These are phyloP conservation scores for Sporisorium iseilematis-ciliati DNA, from an alignment of 1,284 basidiomycete species.

Conservation along the genomic window DNA sequence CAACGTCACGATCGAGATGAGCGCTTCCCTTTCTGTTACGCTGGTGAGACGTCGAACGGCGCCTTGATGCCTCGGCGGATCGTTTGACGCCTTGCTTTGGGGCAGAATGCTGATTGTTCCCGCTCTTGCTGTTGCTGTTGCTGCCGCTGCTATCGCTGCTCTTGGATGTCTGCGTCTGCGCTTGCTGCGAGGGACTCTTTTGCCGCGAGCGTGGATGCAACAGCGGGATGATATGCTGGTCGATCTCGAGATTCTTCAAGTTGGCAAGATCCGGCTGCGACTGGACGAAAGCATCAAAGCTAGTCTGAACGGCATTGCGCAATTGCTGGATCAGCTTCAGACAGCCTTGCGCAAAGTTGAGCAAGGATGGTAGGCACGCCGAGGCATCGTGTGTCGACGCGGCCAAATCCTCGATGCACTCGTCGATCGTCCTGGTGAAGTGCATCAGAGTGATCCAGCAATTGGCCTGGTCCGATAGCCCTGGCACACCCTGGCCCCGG, in stretches of 20 bases:
- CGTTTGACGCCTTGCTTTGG: slow-evolving; percentile 16
- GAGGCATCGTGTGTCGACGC: slow-evolving; percentile 20
- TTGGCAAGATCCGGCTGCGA: slow-evolving; percentile 15
- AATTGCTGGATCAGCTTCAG: slow-evolving; percentile 36
- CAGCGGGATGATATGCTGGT: slow-evolving; percentile 32
- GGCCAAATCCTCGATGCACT: slow-evolving; percentile 34
- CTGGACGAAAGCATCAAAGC: slow-evolving; percentile 38
- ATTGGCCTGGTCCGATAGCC: slow-evolving; percentile 22
- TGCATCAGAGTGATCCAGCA: slow-evolving; percentile 49
- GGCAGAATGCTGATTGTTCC: not conserved
- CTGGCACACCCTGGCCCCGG: slow-evolving; percentile 41
- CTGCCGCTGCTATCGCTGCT: slow-evolving; percentile 7
- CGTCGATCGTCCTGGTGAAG: slow-evolving; percentile 36
- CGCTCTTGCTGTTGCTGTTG: not conserved
- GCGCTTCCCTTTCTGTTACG: slow-evolving; percentile 12
- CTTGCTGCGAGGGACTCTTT: slow-evolving; percentile 18
- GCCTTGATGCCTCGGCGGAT: not conserved
- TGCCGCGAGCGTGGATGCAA: slow-evolving; percentile 38
- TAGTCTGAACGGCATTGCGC: slow-evolving; percentile 27
- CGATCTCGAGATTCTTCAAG: slow-evolving; percentile 15
- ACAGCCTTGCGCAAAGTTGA: slow-evolving; percentile 37
- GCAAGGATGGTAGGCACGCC: slow-evolving; percentile 24
- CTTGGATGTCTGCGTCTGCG: not conserved
- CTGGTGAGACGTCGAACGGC: not conserved
- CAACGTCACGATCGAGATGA: not conserved